Evolutionary conservation across 768 basidiomycete genomes (phyloP), one percentile per base, ranked within the genome.

Genomic region (Lactarius sp.): DNA sequence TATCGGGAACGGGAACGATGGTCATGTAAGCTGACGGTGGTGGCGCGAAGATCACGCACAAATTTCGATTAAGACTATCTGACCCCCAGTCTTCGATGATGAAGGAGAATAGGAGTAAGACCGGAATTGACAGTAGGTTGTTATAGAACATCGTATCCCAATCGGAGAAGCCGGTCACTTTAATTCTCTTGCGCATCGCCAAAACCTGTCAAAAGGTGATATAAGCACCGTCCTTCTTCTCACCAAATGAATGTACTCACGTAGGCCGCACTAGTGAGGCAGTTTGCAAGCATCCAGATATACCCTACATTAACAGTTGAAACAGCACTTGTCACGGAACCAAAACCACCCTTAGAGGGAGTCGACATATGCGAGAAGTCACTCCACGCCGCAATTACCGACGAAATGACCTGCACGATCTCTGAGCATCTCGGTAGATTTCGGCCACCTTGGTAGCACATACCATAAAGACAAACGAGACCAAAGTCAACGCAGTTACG

Each of bases 71-170:
- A 41, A 99, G 78, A 72, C 86, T 94, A 52, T 83, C 87, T 9
- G 78, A 77, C 41, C 87, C 83, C 97, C 97, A 99, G 72, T 97
- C 86, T 76, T 99, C 97, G 36, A 88, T 75, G 53, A 93, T 68
- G 67, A 98, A 68, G 9, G 95, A 97, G 71, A 88, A 92, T 56
- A 92, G 70, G 59, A 82, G 80, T 50, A 99, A 78, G 44, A 98
- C 86, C 5, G 97, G 97, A 69, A 98, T 95, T 20, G 93, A 96
- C 56, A 98, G 78, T 51, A 98, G 73, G 74, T 98, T 99, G 78
- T 96, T 97, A 80, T 98, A 98, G 77, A 93, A 96, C 94, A 98
- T 98, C 13, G 94, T 88, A 71, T 98, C 96, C 95, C 94, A 97
- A 71, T 99, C 96, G 54, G 94, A 87, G 78, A 98, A 98, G 20